Conservation (phyloP, 2,329 filamentous ascomycete genomes). For the Phaeosphaeria sp. region DNA sequence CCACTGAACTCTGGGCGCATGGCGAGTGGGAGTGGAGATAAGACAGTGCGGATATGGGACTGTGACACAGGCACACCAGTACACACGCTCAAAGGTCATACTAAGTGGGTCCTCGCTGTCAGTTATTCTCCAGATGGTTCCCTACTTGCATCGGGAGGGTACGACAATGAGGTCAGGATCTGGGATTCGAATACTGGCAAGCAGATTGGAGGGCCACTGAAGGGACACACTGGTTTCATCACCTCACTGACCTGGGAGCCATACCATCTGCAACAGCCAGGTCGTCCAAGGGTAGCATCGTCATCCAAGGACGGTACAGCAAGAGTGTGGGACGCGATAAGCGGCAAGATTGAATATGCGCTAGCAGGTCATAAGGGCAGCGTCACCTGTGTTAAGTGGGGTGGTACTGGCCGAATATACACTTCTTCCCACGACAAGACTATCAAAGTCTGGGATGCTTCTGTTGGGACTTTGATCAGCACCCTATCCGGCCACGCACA, state of each 20-base stretch:
- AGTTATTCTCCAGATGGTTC: slow-evolving; percentile 85
- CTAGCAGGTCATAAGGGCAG: slow-evolving; percentile 87
- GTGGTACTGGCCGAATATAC: slow-evolving; percentile 71
- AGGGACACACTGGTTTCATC: slow-evolving; percentile 89
- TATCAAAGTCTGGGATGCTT: slow-evolving; percentile 86
- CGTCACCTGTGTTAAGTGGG: slow-evolving; percentile 93
- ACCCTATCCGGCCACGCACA: slow-evolving; percentile 84
- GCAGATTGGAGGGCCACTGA: slow-evolving; percentile 72
- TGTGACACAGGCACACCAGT: slow-evolving; percentile 90
- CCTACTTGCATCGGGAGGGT: slow-evolving; percentile 85
- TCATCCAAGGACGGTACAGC: slow-evolving; percentile 90
- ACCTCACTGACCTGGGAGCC: slow-evolving; percentile 92
- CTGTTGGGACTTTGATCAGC: slow-evolving; percentile 78
- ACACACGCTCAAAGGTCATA: slow-evolving; percentile 84
- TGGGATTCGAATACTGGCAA: slow-evolving; percentile 88
- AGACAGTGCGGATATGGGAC: slow-evolving; percentile 92
- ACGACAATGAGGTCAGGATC: slow-evolving; percentile 89
- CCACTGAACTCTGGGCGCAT: slow-evolving; percentile 77
- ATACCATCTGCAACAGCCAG: slow-evolving; percentile 78
- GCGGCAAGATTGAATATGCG: slow-evolving; percentile 78
- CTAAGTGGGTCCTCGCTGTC: slow-evolving; percentile 87
- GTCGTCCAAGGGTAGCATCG: slow-evolving; percentile 80
- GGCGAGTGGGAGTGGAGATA: slow-evolving; percentile 89
- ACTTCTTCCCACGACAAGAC: slow-evolving; percentile 83
- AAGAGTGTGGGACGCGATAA: slow-evolving; percentile 83